Base-by-base conservation (phyloP, 768 basidiomycete genomes). In the Pulveroboletus sp. region DNA sequence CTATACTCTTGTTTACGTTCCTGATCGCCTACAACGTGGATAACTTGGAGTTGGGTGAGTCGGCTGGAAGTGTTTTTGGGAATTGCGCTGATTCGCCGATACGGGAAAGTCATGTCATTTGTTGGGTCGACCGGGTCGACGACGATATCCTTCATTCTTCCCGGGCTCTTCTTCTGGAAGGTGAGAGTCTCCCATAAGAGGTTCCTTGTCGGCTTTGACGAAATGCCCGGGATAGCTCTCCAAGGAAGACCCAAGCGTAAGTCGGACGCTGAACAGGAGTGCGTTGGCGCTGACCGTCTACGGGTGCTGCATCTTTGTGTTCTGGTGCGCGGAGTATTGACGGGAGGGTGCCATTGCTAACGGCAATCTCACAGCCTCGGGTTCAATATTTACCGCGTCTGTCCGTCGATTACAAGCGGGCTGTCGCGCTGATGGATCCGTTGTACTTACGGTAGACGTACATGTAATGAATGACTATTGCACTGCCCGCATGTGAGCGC, bases 61-160 rank as follows among this genome's bases (percentile, higher is more conserved):
- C 11, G 19, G 19, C 22, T 51, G 36, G 38, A 45, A 17, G 40
- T 44, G 17, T 19, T 32, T 30, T n/a, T 14, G 20, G 12, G 11
- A 14, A 26, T 31, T 32, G 30, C 24, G 23, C 46, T 68, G 50
- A 69, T 41, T 40, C 16, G 40, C 24, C 26, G 42, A 53, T 49
- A 17, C 32, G 42, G n/a, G 4, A n/a, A 61, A 91, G 95, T 98
- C 13, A 76, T 98, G 29, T 91, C 93, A 5, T 96, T 99, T 63
- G 95, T 99, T 31, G 96, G 96, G 2, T 86, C 93, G 20, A 97
- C 93, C 1, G 96, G 96, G 12, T 95, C 92, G 13, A 96, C 94
- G 22, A 95, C 93, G 17, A 92, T 98, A 50, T 93, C 91, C 2
- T 98, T 97, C 71, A 96, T 98, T 61, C 77, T 96, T 30, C 94